These are phyloP conservation scores for Chaetomiaceae sp. DNA, from an alignment of 2,329 filamentous ascomycete genomes.

Conservation along the genomic window DNA sequence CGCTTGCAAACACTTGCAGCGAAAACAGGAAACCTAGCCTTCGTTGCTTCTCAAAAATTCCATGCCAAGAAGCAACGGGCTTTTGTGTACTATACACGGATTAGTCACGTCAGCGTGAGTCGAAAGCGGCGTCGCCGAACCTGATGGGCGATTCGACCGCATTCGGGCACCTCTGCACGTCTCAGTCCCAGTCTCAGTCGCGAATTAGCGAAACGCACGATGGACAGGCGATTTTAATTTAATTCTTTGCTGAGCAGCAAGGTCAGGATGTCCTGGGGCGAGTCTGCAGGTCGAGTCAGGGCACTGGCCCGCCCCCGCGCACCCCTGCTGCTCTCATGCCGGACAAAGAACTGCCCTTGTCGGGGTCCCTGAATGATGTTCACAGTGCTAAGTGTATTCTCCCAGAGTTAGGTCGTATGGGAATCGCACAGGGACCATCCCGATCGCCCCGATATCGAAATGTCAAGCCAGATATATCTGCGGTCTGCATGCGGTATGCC, in stretches of 20 bases:
- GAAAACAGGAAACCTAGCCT: neutral
- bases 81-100: too few relatives aligned
- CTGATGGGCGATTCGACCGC: too few relatives aligned
- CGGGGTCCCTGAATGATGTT: constrained; percentile 10
- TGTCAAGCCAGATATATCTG: too few relatives aligned
- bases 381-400: constrained; percentile 5
- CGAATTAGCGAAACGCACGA: neutral
- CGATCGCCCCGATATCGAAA: too few relatives aligned
- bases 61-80: too few relatives aligned
- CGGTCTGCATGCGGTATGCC: too few relatives aligned
- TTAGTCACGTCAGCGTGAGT: too few relatives aligned
- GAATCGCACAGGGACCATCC: too few relatives aligned
- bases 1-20: neutral
- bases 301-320: neutral
- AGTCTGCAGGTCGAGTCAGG: neutral
- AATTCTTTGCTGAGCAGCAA: neutral
- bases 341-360: neutral
- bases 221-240: neutral
- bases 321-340: constrained; percentile 3
- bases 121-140: too few relatives aligned
- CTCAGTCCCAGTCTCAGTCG: too few relatives aligned
- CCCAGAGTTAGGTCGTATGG: too few relatives aligned
- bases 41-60: neutral
- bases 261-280: neutral
- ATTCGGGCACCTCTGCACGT: too few relatives aligned